Conservation (phyloP, 2,329 filamentous ascomycete species). For the Claviceps sp. region DNA sequence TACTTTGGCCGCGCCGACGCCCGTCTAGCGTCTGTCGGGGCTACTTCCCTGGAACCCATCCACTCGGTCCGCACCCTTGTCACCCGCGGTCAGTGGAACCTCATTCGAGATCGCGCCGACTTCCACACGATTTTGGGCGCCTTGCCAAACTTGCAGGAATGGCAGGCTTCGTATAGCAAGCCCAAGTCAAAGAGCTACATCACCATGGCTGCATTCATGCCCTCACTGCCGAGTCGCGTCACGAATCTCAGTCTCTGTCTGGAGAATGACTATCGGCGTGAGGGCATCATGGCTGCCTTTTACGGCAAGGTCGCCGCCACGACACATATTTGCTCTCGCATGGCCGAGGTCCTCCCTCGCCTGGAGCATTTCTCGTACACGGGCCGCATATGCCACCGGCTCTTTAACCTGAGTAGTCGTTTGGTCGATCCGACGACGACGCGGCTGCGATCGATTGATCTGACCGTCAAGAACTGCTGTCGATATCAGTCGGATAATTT, state of each 20-base stretch:
- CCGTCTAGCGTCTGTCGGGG: conserved; percentile 6
- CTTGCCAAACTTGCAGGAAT: conserved; percentile 50
- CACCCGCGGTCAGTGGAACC: conserved; percentile 65
- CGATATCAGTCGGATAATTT: conserved; percentile 34
- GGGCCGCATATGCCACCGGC: conserved; percentile 54
- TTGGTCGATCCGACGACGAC: conserved; percentile 34
- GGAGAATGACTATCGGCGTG: conserved; percentile 58
- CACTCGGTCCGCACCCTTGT: conserved; percentile 51
- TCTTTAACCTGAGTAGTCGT: conserved; percentile 47
- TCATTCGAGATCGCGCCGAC: conserved; percentile 50
- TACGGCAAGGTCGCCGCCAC: conserved; percentile 45
- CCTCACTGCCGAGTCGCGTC: conserved; percentile 41
- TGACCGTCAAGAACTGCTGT: conserved; percentile 65
- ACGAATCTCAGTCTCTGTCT: conserved; percentile 54
- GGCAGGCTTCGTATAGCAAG: conserved; percentile 54
- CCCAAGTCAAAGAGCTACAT: conserved; percentile 62
- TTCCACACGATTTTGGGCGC: conserved; percentile 48
- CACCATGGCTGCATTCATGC: conserved; percentile 51
- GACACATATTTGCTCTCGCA: conserved; percentile 50
- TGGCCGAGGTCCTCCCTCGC: conserved; percentile 46
- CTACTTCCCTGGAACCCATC: conserved; percentile 16
- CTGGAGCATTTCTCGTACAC: conserved; percentile 60
- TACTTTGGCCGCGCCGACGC: conserved; percentile 16
- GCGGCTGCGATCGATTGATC: conserved; percentile 50
- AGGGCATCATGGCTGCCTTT: conserved; percentile 45